Evolutionary conservation across 768 basidiomycete genomes (phyloP).

Genomic region (Amanita thiersii): DNA sequence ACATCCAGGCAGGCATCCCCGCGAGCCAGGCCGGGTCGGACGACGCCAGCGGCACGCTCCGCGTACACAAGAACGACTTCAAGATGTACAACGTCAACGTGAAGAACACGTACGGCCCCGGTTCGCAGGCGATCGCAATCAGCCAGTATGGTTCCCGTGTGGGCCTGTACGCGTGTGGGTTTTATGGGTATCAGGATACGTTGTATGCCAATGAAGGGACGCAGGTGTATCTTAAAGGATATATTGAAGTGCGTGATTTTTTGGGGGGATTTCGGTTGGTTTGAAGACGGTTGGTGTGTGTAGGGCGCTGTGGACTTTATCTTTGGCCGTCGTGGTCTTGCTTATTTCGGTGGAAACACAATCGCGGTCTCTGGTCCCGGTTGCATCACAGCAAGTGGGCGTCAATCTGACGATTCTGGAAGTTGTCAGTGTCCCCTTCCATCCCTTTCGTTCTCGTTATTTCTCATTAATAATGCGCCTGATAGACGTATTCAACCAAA

Average conservation of each 20-base stretch:
- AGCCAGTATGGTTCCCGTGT: slow-evolving; percentile 40
- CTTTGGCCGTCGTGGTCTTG: slow-evolving; percentile 34
- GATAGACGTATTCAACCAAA: slow-evolving; percentile 34
- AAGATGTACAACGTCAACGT: slow-evolving; percentile 44
- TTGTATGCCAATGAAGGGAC: slow-evolving; percentile 36
- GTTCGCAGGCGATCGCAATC: slow-evolving; percentile 40
- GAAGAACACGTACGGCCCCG: slow-evolving; percentile 36
- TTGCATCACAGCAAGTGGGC: slow-evolving; percentile 41
- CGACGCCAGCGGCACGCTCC: slow-evolving; percentile 40
- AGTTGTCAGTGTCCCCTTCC: slow-evolving; percentile 30
- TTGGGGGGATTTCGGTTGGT: no score
- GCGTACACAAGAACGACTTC: slow-evolving; percentile 39
- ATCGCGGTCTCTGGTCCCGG: slow-evolving; percentile 36
- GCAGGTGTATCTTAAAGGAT: slow-evolving; percentile 38
- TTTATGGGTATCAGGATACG: slow-evolving; percentile 42
- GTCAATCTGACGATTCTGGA: slow-evolving; percentile 32
- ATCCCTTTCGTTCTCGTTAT: no score
- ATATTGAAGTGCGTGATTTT: slow-evolving; percentile 31
- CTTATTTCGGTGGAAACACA: slow-evolving; percentile 42
- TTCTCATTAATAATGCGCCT: neutral
- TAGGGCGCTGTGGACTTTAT: slow-evolving; percentile 46
- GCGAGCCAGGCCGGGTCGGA: slow-evolving; percentile 31
- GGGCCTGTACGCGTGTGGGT: slow-evolving; percentile 37
- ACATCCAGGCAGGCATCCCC: slow-evolving; percentile 26
- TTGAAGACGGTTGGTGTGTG: neutral